phyloP scores from a whole-genome alignment of 164 flowering plant genomes.

The Tinospora cordifolia region DNA sequence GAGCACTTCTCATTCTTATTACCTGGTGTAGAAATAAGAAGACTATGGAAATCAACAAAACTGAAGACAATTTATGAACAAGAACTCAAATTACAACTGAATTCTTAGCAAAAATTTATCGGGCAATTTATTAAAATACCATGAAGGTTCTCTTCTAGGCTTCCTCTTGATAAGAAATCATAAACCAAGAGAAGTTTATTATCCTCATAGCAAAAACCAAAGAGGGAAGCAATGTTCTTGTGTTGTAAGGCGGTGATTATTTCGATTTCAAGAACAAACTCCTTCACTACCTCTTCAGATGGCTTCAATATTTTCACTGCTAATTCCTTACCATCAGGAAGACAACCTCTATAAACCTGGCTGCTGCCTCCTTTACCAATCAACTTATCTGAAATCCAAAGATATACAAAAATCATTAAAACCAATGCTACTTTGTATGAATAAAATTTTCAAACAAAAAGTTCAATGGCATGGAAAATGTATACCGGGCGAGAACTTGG shows the following conservation, averaged over 20 bases:
- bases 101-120: not conserved
- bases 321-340: constrained; percentile 69
- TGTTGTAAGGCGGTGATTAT: constrained; percentile 71
- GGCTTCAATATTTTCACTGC: constrained; percentile 84
- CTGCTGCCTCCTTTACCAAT: constrained; percentile 94
- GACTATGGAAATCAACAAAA: not conserved
- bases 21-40: constrained; percentile 26
- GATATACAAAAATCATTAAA: not conserved
- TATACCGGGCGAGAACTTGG: constrained; percentile 62
- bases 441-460: not conserved
- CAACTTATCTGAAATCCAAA: constrained; percentile 53
- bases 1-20: constrained; percentile 27
- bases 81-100: not conserved
- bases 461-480: constrained; percentile 5
- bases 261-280: constrained; percentile 74
- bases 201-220: constrained; percentile 80
- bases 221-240: constrained; percentile 64
- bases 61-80: not conserved
- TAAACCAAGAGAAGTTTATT: constrained; percentile 70
- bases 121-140: constrained; percentile 32
- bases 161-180: constrained; percentile 71
- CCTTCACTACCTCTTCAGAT: constrained; percentile 58
- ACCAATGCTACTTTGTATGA: not conserved
- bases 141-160: constrained; percentile 90
- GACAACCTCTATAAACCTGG: constrained; percentile 68